phyloP scores from a whole-genome alignment of 495 filamentous ascomycete species.

The Penicillium desertorum region DNA sequence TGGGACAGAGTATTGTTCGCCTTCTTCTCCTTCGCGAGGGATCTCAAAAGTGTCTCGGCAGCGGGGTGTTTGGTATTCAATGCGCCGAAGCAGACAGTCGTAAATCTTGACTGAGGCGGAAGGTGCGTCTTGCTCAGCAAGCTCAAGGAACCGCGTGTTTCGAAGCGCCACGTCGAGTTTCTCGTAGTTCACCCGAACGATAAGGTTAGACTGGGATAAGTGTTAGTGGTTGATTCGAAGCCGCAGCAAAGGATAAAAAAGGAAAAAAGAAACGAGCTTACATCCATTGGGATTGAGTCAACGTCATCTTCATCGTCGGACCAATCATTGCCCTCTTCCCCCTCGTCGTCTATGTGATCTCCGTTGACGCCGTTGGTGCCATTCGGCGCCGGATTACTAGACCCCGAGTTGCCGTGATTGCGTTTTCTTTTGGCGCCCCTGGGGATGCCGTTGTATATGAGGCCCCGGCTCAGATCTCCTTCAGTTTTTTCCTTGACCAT shows the following conservation, averaged over 20 bases:
- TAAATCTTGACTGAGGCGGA: conserved; percentile 69
- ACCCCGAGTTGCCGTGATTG: conserved; percentile 17
- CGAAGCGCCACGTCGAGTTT: conserved; percentile 81
- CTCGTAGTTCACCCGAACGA: conserved; percentile 80
- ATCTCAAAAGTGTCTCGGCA: conserved; percentile 64
- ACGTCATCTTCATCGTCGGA: conserved; percentile 40
- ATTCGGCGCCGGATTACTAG: conserved; percentile 20
- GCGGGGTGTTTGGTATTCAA: conserved; percentile 66
- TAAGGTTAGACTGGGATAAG: conserved; percentile 51
- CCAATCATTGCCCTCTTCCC: conserved; percentile 41
- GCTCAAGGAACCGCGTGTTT: conserved; percentile 67
- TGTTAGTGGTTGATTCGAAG: conserved; percentile 1
- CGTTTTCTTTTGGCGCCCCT: conserved; percentile 39
- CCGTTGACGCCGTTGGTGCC: conserved; percentile 34
- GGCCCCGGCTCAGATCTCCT: conserved; percentile 34
- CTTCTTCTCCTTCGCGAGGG: conserved; percentile 53
- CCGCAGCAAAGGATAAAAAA: not conserved
- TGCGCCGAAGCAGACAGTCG: conserved; percentile 60
- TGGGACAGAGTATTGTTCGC: conserved; percentile 39
- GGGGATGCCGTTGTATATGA: conserved; percentile 41
- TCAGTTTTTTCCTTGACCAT: conserved; percentile 36
- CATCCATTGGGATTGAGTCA: conserved; percentile 45
- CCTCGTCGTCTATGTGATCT: conserved; percentile 24
- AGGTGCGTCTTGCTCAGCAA: conserved; percentile 55
- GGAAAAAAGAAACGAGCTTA: conserved; percentile 17